These are phyloP conservation scores for Cadophora malorum DNA, from an alignment of 2,329 filamentous ascomycete genomes.

Conservation along the genomic window DNA sequence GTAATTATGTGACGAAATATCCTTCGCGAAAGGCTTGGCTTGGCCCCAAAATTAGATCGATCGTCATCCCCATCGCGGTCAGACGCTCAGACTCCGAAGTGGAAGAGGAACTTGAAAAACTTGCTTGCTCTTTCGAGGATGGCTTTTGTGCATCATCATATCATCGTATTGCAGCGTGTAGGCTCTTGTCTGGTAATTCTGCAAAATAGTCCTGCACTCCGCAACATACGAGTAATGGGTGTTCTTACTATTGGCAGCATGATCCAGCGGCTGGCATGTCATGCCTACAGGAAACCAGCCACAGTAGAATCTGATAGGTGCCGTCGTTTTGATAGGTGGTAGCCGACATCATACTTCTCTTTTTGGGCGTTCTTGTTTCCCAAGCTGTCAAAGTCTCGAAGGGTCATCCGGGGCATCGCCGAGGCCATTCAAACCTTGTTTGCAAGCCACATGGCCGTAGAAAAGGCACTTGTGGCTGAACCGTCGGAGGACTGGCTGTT, in stretches of 20 bases:
- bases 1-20: conserved; percentile 25
- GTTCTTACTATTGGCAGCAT: neutral
- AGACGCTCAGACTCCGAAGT: conserved; percentile 5
- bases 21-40: conserved; percentile 13
- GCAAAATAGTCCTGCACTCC: neutral
- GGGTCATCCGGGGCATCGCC: conserved; percentile 18
- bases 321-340: conserved; percentile 14
- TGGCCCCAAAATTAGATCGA: conserved; percentile 24
- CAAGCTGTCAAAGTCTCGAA: conserved; percentile 21
- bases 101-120: neutral
- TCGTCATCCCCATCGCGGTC: conserved; percentile 12
- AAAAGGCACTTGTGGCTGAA: conserved; percentile 31
- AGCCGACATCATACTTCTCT: conserved; percentile 21
- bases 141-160: conserved; percentile 7
- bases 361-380: neutral
- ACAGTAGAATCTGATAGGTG: conserved; percentile 14
- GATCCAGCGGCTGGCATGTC: neutral
- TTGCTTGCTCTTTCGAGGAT: conserved; percentile 15
- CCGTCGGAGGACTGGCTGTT: conserved; percentile 20
- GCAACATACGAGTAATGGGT: conserved; percentile 16
- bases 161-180: neutral
- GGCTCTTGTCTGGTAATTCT: neutral
- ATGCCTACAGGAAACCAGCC: conserved; percentile 6
- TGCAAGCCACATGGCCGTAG: conserved; percentile 21
- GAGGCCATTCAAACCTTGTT: conserved; percentile 4